Percentiles rank a stretch among this genome's conserved stretches.
Conservation (phyloP, 1,139 yeast genomes). For the Nakaseomyces nivariensis region DNA sequence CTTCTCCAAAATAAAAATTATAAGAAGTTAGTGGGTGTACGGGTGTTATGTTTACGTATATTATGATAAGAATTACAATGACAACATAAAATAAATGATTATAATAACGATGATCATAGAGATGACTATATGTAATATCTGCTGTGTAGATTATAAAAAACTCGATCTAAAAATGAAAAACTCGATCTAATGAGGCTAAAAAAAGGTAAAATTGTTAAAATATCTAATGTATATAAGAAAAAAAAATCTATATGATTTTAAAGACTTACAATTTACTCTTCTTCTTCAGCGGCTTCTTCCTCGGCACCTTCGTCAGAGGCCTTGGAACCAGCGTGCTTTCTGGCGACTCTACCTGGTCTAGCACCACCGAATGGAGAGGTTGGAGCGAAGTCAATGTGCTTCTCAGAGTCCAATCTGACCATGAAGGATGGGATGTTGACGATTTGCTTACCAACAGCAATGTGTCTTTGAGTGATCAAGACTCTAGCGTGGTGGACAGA, state of each 20-base stretch:
- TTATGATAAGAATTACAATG: too few relatives aligned
- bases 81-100: too few relatives aligned
- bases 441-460: conserved; percentile 99
- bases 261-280: conserved; percentile 30
- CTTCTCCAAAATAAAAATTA: too few relatives aligned
- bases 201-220: too few relatives aligned
- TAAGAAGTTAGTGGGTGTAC: too few relatives aligned
- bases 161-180: too few relatives aligned
- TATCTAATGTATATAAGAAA: background rate
- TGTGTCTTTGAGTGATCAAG: conserved; percentile 97
- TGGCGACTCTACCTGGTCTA: conserved; percentile 99
- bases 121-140: too few relatives aligned
- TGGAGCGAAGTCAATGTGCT: conserved; percentile 99
- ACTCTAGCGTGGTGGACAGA: conserved; percentile 99
- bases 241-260: background rate
- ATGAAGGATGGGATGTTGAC: conserved; percentile 98
- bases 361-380: conserved; percentile 99
- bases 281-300: conserved; percentile 51
- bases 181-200: too few relatives aligned
- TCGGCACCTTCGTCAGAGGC: conserved; percentile 38
- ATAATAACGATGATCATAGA: too few relatives aligned
- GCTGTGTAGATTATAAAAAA: too few relatives aligned
- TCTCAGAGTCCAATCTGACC: conserved; percentile 99
- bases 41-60: background rate
- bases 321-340: conserved; percentile 78